Evolutionary conservation across 2,329 filamentous ascomycete genomes (phyloP).

Genomic region (Xenoacremonium recifei): DNA sequence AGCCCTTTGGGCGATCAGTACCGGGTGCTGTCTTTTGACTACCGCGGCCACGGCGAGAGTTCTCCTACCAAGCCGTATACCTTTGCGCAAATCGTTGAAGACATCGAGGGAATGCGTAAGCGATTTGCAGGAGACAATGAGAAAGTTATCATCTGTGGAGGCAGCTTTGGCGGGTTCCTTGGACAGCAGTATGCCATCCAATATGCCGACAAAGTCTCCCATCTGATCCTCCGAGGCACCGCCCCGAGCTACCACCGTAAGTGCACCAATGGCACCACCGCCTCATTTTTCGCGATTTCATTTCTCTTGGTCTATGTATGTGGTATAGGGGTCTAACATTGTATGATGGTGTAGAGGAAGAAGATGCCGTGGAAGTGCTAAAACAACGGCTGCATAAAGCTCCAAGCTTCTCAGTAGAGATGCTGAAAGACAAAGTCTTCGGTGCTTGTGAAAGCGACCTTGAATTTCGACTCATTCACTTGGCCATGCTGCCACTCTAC

Average conservation of each 20-base stretch:
- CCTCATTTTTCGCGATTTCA: too few species aligned
- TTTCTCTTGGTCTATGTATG: too few species aligned
- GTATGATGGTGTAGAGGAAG: slow-evolving; percentile 18
- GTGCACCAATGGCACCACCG: too few species aligned
- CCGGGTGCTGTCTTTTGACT: slow-evolving; percentile 17
- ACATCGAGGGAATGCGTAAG: slow-evolving; percentile 11
- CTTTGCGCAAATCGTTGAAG: slow-evolving; percentile 17
- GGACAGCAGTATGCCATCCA: slow-evolving; percentile 17
- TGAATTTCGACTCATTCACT: slow-evolving; percentile 15
- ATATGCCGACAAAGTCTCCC: slow-evolving; percentile 8
- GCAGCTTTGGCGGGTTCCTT: slow-evolving; percentile 17
- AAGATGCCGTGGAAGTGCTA: slow-evolving; percentile 13
- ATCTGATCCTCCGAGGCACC: slow-evolving; percentile 15
- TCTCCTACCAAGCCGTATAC: slow-evolving; percentile 17
- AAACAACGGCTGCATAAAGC: slow-evolving; percentile 12
- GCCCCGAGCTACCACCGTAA: slow-evolving; percentile 17
- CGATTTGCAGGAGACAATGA: slow-evolving; percentile 8
- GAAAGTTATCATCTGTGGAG: slow-evolving; percentile 14
- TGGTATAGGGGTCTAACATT: too few species aligned
- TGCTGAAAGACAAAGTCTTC: slow-evolving; percentile 16
- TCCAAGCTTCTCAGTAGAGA: slow-evolving; percentile 12
- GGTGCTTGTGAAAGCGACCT: slow-evolving; percentile 11
- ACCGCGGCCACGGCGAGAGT: slow-evolving; percentile 16
- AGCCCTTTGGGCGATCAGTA: slow-evolving; percentile 7
- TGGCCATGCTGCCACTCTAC: slow-evolving; percentile 18